Evolutionary conservation across 2,329 filamentous ascomycete genomes (phyloP).

Genomic region (Verticillium nubilum): DNA sequence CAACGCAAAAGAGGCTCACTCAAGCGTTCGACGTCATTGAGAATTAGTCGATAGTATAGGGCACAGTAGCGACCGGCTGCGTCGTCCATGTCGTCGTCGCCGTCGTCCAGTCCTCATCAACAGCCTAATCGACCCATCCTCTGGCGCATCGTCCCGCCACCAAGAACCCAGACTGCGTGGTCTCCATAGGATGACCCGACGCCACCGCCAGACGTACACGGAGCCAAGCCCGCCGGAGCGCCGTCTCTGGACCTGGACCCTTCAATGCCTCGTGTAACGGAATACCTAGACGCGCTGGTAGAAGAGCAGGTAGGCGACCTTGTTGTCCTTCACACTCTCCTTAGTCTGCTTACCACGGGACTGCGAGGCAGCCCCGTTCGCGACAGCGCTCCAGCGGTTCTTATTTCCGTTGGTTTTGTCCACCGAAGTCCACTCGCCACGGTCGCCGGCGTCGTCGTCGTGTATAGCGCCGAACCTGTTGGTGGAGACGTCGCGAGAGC

Average conservation of each 20-base stretch:
- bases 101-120: background rate
- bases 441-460: constrained; percentile 62
- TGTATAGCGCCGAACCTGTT: constrained; percentile 73
- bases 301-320: constrained; percentile 94
- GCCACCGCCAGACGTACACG: background rate
- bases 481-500: constrained; percentile 34
- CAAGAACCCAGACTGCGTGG: background rate
- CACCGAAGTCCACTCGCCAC: constrained; percentile 81
- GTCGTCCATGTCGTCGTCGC: background rate
- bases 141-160: background rate
- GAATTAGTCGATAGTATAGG: background rate
- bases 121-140: background rate
- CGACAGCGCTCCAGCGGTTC: constrained; percentile 55
- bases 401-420: constrained; percentile 58
- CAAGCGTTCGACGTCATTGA: background rate
- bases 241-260: background rate
- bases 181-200: background rate
- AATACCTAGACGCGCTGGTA: constrained; percentile 66
- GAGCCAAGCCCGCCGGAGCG: background rate
- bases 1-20: background rate
- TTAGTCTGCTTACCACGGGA: constrained; percentile 52
- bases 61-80: background rate
- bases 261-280: too few relatives aligned
- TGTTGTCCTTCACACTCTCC: constrained; percentile 79
- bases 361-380: constrained; percentile 51